Evolutionary conservation across 106 monocot species (phyloP), one percentile per base, ranked within the genome.

Genomic region (Posidonia australis): DNA sequence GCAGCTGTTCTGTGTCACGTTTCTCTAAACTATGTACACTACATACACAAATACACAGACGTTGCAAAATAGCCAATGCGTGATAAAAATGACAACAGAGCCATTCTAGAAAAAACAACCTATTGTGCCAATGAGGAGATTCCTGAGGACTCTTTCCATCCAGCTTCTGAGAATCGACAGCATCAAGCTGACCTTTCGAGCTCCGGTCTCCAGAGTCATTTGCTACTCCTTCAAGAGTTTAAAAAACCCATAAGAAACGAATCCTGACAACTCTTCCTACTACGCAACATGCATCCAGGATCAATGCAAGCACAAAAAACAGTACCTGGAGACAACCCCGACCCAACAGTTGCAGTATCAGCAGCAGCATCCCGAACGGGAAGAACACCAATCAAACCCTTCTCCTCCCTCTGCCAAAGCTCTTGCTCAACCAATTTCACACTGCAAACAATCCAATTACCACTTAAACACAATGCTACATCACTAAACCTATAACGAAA

Each of bases 341-440:
- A 78, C 5, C 86, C 76, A 21, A 77, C 76, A 46, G 72, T 68
- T 9, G 78, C 68, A 5, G 69, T 70, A 25, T 83, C 91, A 0
- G 58, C 57, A 58, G 74, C 67, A 62, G 81, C 58, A 71, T 91
- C 98, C 53, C 82, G 69, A 26, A 99, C 98, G 1, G 98, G 98
- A 41, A 99, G 84, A 45, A 99, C 91, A 23, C 96, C 96, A 54
- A 98, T 98, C 75, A 98, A 81, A 44, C 96, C 96, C 69, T 87
- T 98, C 69, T 98, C 90, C 66, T 98, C 96, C 66, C 72, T 82
- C 73, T 98, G 90, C 96, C 96, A 98, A 18, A 98, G 71, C 67
- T 98, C 96, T 67, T 98, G 90, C 65, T 98, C 96, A 62, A 98
- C 96, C 60, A 98, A 62, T 48, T 98, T 98, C 60, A 98, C 96